phyloP scores from a whole-genome alignment of 2,329 filamentous ascomycete species.

The Dendrostoma leiphaemia region DNA sequence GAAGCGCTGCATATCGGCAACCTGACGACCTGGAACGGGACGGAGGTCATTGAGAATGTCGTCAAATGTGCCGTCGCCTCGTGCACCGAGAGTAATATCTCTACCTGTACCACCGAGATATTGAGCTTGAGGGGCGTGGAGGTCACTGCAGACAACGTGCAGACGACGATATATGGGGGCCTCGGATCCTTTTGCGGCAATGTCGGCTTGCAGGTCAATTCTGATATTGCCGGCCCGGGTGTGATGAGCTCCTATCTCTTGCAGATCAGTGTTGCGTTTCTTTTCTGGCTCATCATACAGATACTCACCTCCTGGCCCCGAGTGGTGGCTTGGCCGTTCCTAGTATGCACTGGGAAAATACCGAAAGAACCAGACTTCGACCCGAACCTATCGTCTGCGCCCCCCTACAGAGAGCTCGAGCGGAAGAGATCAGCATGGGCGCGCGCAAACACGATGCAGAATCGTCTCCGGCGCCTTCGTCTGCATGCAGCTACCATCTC shows the following conservation, averaged over 20 bases:
- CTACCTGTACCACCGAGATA: neutral
- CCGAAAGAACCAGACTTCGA: neutral
- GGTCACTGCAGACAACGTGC: neutral
- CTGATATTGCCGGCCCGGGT: slow-evolving; percentile 6
- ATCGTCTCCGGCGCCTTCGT: neutral
- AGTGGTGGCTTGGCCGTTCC: neutral
- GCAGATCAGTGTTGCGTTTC: neutral
- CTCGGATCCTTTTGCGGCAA: neutral
- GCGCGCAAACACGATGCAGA: neutral
- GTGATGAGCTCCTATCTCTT: slow-evolving; percentile 7
- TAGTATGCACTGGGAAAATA: neutral
- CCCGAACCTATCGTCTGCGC: neutral
- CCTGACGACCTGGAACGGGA: slow-evolving; percentile 3
- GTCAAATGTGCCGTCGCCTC: neutral
- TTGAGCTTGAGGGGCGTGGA: neutral
- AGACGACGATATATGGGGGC: neutral
- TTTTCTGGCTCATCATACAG: slow-evolving; percentile 5
- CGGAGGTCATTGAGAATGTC: neutral
- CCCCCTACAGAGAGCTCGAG: neutral
- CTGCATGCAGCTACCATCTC: neutral
- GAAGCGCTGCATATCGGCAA: neutral
- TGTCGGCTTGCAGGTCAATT: slow-evolving; percentile 2
- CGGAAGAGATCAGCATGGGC: neutral
- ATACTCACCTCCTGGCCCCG: neutral
- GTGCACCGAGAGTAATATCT: neutral